phyloP scores from a whole-genome alignment of 1,139 yeast species.

The Candida neerlandica region DNA sequence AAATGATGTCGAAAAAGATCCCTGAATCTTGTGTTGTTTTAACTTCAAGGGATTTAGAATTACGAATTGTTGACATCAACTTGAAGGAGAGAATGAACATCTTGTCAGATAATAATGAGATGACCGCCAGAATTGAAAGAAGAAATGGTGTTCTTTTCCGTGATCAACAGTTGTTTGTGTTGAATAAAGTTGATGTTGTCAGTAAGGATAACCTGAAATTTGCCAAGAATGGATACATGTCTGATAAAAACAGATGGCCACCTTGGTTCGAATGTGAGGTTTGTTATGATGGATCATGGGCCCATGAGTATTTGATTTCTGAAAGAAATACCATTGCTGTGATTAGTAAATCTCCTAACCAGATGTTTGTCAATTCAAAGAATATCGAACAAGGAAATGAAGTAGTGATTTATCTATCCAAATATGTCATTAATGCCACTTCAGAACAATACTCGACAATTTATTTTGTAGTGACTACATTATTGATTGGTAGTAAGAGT shows the following conservation, averaged over 20 bases:
- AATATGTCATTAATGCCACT: constrained; percentile 69
- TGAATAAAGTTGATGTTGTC: constrained; percentile 42
- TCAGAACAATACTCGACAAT: constrained; percentile 73
- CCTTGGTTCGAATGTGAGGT: constrained; percentile 82
- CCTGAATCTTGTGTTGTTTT: constrained; percentile 48
- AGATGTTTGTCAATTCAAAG: constrained; percentile 40
- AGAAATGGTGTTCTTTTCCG: constrained; percentile 69
- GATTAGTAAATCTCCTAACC: constrained; percentile 67
- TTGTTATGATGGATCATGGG: constrained; percentile 66
- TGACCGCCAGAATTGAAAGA: constrained; percentile 60
- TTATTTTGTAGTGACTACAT: constrained; percentile 63
- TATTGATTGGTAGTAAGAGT: constrained; percentile 69
- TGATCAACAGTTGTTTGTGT: constrained; percentile 72
- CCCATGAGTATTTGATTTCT: constrained; percentile 54
- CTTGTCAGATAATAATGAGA: constrained; percentile 38
- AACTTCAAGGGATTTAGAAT: constrained; percentile 71
- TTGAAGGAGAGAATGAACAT: constrained; percentile 49
- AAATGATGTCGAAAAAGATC: constrained; percentile 36
- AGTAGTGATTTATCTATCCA: constrained; percentile 61
- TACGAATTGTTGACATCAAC: constrained; percentile 62
- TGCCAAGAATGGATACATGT: constrained; percentile 28
- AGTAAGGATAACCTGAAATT: constrained; percentile 23
- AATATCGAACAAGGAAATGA: constrained; percentile 29
- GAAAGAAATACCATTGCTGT: constrained; percentile 65
- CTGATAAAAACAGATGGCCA: constrained; percentile 58